Evolutionary conservation across 495 filamentous ascomycete species (phyloP).

Genomic region (Penicillium pancosmium): DNA sequence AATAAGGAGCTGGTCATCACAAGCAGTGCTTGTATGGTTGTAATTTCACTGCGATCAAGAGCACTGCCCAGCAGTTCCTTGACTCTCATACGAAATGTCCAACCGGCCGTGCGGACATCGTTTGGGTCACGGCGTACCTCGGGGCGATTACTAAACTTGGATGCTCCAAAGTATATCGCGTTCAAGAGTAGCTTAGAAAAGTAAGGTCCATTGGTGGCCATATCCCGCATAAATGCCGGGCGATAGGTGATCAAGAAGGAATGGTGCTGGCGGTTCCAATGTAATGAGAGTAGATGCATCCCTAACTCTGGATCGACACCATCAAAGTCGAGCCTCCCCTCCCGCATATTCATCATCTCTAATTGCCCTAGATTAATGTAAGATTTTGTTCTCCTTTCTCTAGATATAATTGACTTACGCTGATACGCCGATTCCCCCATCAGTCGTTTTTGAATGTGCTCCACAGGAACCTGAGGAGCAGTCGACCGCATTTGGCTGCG

Average conservation of each 20-base stretch:
- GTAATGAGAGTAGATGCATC: constrained; percentile 42
- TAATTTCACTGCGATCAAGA: constrained; percentile 31
- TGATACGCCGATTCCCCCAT: constrained; percentile 35
- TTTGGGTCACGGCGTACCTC: constrained; percentile 36
- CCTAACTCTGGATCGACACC: constrained; percentile 42
- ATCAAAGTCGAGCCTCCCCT: constrained; percentile 43
- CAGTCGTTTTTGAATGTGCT: constrained; percentile 23
- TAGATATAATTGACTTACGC: constrained; percentile 17
- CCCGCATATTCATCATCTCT: constrained; percentile 31
- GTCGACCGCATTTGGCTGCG: constrained; percentile 6
- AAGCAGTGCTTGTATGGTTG: constrained; percentile 33
- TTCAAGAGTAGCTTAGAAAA: constrained; percentile 45
- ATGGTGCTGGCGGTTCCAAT: constrained; percentile 45
- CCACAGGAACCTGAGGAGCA: constrained; percentile 16
- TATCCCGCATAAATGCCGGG: constrained; percentile 45
- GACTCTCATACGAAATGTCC: constrained; percentile 32
- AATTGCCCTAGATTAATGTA: constrained; percentile 23
- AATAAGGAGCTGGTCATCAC: constrained; percentile 35
- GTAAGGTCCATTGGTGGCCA: constrained; percentile 40
- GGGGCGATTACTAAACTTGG: constrained; percentile 33
- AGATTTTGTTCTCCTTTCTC: neutral
- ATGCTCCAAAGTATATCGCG: constrained; percentile 43
- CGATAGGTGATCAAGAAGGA: constrained; percentile 39
- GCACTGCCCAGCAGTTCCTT: constrained; percentile 32
- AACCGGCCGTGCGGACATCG: constrained; percentile 27